Evolutionary conservation across 176 grass and related monocot genomes (phyloP).

Genomic region (Oryza australiensis): DNA sequence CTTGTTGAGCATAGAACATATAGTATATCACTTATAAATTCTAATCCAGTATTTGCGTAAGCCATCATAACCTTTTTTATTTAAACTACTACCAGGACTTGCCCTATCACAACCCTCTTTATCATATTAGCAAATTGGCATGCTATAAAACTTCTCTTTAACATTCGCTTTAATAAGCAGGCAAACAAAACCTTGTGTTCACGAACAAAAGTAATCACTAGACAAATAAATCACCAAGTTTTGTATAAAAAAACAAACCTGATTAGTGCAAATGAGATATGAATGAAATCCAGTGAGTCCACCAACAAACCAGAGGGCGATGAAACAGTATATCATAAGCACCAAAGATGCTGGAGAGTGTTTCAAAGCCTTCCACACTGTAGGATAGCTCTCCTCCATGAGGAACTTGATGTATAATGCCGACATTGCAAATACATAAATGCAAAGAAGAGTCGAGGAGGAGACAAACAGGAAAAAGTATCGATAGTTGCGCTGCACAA

Average conservation of each 20-base stretch:
- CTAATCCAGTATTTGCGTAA: background rate
- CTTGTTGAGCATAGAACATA: slow-evolving; percentile 15
- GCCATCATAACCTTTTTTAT: background rate
- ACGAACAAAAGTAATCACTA: background rate
- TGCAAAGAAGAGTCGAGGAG: slow-evolving; percentile 90
- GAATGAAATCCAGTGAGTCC: slow-evolving; percentile 96
- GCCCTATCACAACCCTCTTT: background rate
- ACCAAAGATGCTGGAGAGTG: slow-evolving; percentile 76
- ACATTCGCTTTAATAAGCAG: background rate
- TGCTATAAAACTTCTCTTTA: background rate
- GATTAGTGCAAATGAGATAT: slow-evolving; percentile 91
- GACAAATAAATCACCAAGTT: background rate
- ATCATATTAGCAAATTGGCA: slow-evolving; percentile 20
- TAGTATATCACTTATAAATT: slow-evolving; percentile 12
- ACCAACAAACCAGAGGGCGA: slow-evolving; percentile 97
- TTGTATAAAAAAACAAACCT: slow-evolving; percentile 52
- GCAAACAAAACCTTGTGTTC: background rate
- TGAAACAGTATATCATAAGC: slow-evolving; percentile 89
- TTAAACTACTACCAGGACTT: no score
- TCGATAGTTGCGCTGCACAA: slow-evolving; percentile 86
- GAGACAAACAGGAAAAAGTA: slow-evolving; percentile 98
- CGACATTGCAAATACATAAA: slow-evolving; percentile 93
- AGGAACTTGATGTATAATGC: slow-evolving; percentile 93
- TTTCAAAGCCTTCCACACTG: slow-evolving; percentile 98
- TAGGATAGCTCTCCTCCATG: slow-evolving; percentile 78